Conservation (phyloP, 139 green algal genomes). For the Penium margaritaceum region DNA sequence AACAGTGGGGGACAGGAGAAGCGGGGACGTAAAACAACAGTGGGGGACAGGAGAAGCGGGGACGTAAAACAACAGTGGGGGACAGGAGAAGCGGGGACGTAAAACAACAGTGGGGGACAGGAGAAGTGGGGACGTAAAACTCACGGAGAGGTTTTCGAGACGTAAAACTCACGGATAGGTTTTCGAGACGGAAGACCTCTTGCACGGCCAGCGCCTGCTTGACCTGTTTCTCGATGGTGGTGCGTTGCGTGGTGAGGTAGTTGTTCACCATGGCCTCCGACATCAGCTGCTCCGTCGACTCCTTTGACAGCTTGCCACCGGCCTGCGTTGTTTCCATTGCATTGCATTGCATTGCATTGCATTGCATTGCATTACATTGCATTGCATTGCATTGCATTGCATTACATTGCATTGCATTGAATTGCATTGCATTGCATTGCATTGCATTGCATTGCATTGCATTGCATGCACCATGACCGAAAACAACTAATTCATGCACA, state of each 20-base stretch:
- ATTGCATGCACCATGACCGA: too few relatives aligned
- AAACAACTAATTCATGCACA: too few relatives aligned
- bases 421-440: too few relatives aligned
- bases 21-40: not conserved
- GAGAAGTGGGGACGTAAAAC: not conserved
- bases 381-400: too few relatives aligned
- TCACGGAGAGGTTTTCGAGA: not conserved
- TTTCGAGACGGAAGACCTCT: conserved; percentile 31
- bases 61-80: too few relatives aligned
- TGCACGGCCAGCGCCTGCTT: conserved; percentile 23
- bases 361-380: too few relatives aligned
- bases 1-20: not conserved
- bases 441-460: too few relatives aligned
- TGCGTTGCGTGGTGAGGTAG: conserved; percentile 14
- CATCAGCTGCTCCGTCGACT: conserved; percentile 19
- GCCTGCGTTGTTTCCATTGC: too few relatives aligned
- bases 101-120: not conserved
- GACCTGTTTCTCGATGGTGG: conserved; percentile 13
- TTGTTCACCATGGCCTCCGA: conserved; percentile 24
- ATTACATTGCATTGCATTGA: too few relatives aligned
- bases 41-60: not conserved
- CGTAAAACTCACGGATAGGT: not conserved
- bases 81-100: too few relatives aligned
- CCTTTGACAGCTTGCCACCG: conserved; percentile 13
- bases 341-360: too few relatives aligned